These are phyloP conservation scores for Taphrina deformans DNA, from an alignment of 1,139 yeast species.

Conservation along the genomic window DNA sequence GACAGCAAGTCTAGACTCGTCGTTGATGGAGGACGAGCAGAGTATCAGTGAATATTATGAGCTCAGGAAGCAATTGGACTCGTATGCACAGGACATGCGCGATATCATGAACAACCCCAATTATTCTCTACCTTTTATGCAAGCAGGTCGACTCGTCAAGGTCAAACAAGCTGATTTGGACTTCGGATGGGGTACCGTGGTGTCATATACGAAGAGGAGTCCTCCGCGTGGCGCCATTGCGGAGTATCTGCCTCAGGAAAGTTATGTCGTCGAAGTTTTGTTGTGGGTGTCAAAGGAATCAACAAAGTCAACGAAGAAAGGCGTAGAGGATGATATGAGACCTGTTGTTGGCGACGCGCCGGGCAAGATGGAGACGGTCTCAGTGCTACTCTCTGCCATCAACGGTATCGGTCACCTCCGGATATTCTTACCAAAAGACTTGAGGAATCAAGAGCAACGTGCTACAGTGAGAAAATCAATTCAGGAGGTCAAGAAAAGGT, in stretches of 20 bases:
- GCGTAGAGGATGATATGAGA: constrained; percentile 81
- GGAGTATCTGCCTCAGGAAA: constrained; percentile 58
- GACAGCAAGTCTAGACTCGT: constrained; percentile 52
- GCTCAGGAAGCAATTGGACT: constrained; percentile 65
- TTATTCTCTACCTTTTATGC: constrained; percentile 75
- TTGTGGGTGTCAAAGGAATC: constrained; percentile 67
- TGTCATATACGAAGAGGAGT: constrained; percentile 68
- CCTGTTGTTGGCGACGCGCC: constrained; percentile 74
- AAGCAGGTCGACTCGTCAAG: constrained; percentile 81
- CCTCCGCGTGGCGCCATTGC: constrained; percentile 51
- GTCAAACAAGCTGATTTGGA: constrained; percentile 58
- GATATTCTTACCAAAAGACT: constrained; percentile 76
- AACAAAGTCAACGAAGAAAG: constrained; percentile 52
- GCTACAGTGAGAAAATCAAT: constrained; percentile 74
- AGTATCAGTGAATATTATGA: constrained; percentile 80
- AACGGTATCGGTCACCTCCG: constrained; percentile 75
- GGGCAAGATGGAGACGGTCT: constrained; percentile 73
- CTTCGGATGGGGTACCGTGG: constrained; percentile 95
- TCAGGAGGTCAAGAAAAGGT: constrained; percentile 73
- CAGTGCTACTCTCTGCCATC: constrained; percentile 78
- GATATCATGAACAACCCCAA: constrained; percentile 92
- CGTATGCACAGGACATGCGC: constrained; percentile 74
- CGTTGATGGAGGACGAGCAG: constrained; percentile 70
- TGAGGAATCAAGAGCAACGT: constrained; percentile 68
- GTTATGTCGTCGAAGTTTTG: constrained; percentile 81